Base-by-base conservation (phyloP, 1,139 yeast species). In the Torulaspora globosa region DNA sequence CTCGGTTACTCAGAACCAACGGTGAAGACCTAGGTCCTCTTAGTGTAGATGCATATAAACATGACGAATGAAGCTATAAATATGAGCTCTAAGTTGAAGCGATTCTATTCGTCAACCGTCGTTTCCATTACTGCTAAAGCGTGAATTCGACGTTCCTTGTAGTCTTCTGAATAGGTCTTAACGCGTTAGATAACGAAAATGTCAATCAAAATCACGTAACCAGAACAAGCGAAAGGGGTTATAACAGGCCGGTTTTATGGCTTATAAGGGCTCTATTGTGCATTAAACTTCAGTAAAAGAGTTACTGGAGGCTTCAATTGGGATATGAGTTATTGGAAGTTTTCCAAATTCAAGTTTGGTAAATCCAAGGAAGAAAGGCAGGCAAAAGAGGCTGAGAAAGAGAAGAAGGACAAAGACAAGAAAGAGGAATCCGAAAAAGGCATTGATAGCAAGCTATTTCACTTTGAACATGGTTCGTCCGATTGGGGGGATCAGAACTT, bases 1-100 rank as follows among this genome's bases (percentile, higher is more conserved):
- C 77, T 90, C 57, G 95, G 94, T 51, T 84, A 85, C 56, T 88
- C 79, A 32, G 83, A 80, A 64, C 98, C 98, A 29, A 92, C 87
- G 62, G 98, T 92, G 47, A 81, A 76, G 63, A 90, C 98, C 24
- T 89, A 41, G 41, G 14, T 10, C 8, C 28, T 19, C 18, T 10
- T 10, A 15, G 23, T 16, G 32, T 39, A 32, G 12, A 21, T n/a
- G 37, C 32, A 31, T 32, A 42, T 24, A 23, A 21, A 21, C 32
- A 36, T 16, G 32, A 24, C 16, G 28, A 36, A 15, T 24, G 32
- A 28, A 15, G 33, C 40, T 26, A 43, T 18, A 31, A 3, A 31
- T 31, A 9, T 31, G 18, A 9, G 11, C n/a, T 15, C 4, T 30
- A 3, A 14, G 11, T 26, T 10, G 29, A 26, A 26, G 29, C 12